A percentile compares a stretch with the other conserved stretches of the same genome.
Evolutionary conservation across 352 stramenopile species (phyloP).

Genomic region (Globisporangium cystogenes): DNA sequence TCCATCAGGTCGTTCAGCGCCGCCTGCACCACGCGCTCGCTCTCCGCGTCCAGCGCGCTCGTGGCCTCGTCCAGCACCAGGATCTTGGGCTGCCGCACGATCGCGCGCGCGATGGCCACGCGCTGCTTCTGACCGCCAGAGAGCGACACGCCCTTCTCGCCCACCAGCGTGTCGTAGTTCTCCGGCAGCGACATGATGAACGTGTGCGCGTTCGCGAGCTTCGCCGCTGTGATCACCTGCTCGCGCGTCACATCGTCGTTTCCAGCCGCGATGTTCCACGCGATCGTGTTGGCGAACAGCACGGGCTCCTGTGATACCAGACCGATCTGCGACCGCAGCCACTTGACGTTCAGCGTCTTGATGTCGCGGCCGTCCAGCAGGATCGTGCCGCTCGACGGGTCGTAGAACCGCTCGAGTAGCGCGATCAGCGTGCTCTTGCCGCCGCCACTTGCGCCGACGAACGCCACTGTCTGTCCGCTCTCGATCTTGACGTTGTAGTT

Average conservation of each 20-base stretch:
- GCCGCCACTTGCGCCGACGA: slow-evolving; percentile 24
- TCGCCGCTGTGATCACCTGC: slow-evolving; percentile 5
- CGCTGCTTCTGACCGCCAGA: too few relatives aligned
- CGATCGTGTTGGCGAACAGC: slow-evolving; percentile 86
- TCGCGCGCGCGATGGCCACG: too few relatives aligned
- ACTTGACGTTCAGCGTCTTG: slow-evolving; percentile 71
- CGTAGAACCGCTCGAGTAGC: slow-evolving; percentile 89
- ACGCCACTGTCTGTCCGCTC: slow-evolving; percentile 22
- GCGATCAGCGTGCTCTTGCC: slow-evolving; percentile 38
- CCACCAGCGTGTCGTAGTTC: slow-evolving; percentile 58
- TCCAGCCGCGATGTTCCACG: slow-evolving; percentile 88
- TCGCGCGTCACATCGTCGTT: slow-evolving; percentile 9
- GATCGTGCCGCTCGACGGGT: slow-evolving; percentile 62
- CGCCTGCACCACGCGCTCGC: slow-evolving; percentile 24
- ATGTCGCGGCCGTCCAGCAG: slow-evolving; percentile 78
- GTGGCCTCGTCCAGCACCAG: slow-evolving; percentile 10
- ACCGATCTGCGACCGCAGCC: slow-evolving; percentile 53
- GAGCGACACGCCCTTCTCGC: slow-evolving; percentile 27
- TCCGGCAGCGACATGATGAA: slow-evolving; percentile 79
- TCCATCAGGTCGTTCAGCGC: slow-evolving; percentile 22
- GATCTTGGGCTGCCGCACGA: too few relatives aligned
- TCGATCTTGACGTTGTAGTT: slow-evolving; percentile 24
- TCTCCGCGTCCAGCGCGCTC: slow-evolving; percentile 19
- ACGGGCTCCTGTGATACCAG: slow-evolving; percentile 86
- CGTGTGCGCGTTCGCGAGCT: slow-evolving; percentile 24